These are phyloP conservation scores for Tetrahymena malaccensis DNA, from an alignment of 73 alveolate genomes.

Conservation along the genomic window DNA sequence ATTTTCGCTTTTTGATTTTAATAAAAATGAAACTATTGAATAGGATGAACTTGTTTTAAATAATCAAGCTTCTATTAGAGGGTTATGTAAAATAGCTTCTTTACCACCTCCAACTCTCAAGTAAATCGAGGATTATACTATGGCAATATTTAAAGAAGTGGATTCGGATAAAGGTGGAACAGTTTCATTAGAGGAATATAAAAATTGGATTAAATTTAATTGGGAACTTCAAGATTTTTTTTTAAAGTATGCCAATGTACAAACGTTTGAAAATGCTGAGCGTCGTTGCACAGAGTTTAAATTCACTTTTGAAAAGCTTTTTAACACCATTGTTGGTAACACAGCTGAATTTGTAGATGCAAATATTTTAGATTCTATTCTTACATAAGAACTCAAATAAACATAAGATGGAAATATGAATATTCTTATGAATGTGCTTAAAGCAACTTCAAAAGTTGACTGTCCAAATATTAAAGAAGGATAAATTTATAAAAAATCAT, in stretches of 20 bases:
- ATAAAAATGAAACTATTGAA: slow-evolving; percentile 20
- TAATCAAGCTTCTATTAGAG: slow-evolving; percentile 17
- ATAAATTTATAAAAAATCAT: slow-evolving; percentile 19
- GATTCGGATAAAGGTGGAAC: slow-evolving; percentile 28
- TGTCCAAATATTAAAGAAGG: slow-evolving; percentile 4
- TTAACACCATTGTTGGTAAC: slow-evolving; percentile 23
- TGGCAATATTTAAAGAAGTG: slow-evolving; percentile 9
- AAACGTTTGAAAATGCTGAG: slow-evolving; percentile 42
- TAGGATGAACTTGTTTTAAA: slow-evolving; percentile 14
- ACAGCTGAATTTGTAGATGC: slow-evolving; percentile 12
- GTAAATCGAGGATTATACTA: slow-evolving; percentile 11
- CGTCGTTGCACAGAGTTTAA: slow-evolving; percentile 24
- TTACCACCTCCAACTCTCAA: slow-evolving; percentile 23
- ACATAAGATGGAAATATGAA: neutral
- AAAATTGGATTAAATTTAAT: slow-evolving; percentile 6
- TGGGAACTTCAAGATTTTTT: slow-evolving; percentile 40
- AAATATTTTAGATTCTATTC: slow-evolving; percentile 4
- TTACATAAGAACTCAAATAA: slow-evolving; percentile 1
- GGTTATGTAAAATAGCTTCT: slow-evolving; percentile 23
- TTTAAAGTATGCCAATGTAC: slow-evolving; percentile 11
- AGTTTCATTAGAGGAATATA: slow-evolving; percentile 24
- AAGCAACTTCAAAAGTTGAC: neutral
- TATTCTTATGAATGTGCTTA: slow-evolving; percentile 1
- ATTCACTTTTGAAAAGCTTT: slow-evolving; percentile 9
- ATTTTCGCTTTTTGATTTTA: slow-evolving; percentile 26